Evolutionary conservation across 2,329 filamentous ascomycete genomes (phyloP), one percentile per base, ranked within the genome.

Genomic region (Penicillium sp.): DNA sequence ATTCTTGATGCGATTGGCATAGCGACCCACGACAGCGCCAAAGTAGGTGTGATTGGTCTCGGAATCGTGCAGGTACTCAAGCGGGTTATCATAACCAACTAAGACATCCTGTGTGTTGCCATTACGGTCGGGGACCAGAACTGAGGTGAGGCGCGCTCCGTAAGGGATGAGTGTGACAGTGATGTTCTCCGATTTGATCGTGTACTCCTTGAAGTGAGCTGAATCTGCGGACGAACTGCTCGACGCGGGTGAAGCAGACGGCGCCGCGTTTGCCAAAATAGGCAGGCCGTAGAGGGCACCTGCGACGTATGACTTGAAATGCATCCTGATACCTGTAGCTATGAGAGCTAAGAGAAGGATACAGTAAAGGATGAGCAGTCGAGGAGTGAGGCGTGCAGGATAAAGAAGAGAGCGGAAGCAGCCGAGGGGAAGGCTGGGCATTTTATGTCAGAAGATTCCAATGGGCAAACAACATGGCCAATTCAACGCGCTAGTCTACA

Each of bases 1-100:
- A 57, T 84, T 84, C 73, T 80, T 83, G 69, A 83, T 83, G 39
- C 81, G 78, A 65, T 83, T 83, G 55, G 81, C 81, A 70, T 83
- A 83, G 48, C 81, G 77, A 55, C 81, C 81, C 14, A 81, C 79
- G 6, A 80, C 69, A 2, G 79, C 69, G 19, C 79, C 79, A 59
- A 80, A 80, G 69, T 72, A 81, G 49, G 77, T 81, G 64, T 80
- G 77, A 48, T 77, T 77, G 31, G 77, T 80, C 58, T 77, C 65
- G 9, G 74, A 75, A 60, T 83, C 80, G 26, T 70, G 69, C 48
- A 79, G 59, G 63, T 82, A 79, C 59, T 76, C 62, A 21, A 69
- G 69, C 3, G 76, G 71, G 58, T 80, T 72, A 59, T 83, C 81
- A 54, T 81, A 83, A 42, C 81, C 81, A 8, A 82, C 72, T 16